Evolutionary conservation across 495 filamentous ascomycete genomes (phyloP).

Genomic region (Annulohypoxylon moriforme): DNA sequence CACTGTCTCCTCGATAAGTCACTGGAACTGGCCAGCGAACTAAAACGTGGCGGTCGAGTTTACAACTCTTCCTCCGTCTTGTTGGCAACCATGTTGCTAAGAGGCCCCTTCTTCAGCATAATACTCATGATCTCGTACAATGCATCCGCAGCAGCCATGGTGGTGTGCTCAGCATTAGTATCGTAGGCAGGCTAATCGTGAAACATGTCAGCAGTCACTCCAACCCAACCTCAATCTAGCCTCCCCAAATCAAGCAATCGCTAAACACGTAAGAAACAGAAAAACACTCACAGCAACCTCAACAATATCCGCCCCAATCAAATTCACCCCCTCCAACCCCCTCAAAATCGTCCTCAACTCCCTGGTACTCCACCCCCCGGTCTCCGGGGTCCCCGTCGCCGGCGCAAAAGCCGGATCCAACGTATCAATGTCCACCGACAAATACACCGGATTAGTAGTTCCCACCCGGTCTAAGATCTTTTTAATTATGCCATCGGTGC

Average conservation of each 20-base stretch:
- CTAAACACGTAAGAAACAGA: neutral
- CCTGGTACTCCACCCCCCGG: constrained; percentile 79
- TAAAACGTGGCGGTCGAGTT: neutral
- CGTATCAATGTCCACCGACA: constrained; percentile 83
- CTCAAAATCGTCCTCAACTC: constrained; percentile 79
- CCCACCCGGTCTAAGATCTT: constrained; percentile 71
- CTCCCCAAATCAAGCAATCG: neutral
- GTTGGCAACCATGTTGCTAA: constrained; percentile 46
- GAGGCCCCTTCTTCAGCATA: constrained; percentile 73
- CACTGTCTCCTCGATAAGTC: neutral
- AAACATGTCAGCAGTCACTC: neutral
- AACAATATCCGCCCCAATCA: constrained; percentile 83
- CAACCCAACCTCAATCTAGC: neutral
- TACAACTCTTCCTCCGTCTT: constrained; percentile 37
- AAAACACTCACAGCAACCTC: constrained; percentile 70
- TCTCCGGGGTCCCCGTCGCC: constrained; percentile 80
- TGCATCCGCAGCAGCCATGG: constrained; percentile 83
- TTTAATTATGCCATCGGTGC: constrained; percentile 71
- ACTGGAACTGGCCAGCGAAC: neutral
- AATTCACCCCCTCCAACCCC: constrained; percentile 75
- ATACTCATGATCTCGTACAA: constrained; percentile 89
- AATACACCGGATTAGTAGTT: constrained; percentile 72
- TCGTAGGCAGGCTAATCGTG: constrained; percentile 79
- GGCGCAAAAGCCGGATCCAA: constrained; percentile 78
- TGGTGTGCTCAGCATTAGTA: constrained; percentile 86